Evolutionary conservation across 177 flowering plant genomes (phyloP), one percentile per base, ranked within the genome.

Genomic region (Vitis hybrid): DNA sequence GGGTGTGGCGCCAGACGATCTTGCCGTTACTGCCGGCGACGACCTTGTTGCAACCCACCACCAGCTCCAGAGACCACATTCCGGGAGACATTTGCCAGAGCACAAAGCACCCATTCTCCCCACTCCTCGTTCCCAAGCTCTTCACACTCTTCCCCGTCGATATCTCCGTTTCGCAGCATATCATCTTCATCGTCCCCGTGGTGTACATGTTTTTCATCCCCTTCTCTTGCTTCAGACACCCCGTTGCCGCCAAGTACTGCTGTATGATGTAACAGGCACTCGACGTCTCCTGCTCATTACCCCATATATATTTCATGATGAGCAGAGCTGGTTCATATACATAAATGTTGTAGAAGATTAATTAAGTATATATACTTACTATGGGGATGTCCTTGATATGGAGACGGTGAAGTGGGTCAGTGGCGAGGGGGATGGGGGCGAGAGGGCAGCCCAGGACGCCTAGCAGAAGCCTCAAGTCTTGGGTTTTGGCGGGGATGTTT

Each of bases 11-110:
- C 98, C 98, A 93, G 17, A 89, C 97, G 8, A 80, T 87, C 77
- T 86, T 90, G 1, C 96, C 97, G 65, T 93, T 84, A 70, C 98
- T 89, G 18, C 98, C 98, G 61, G 98, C 97, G 15, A 87, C 73
- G 3, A 93, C 91, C 57, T 89, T 90, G 52, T 81, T 82, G 4
- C 87, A 90, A 17, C 85, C 85, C 12, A 91, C 87, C 0, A 79
- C 91, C 66, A 93, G 64, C 77, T 93, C 98, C 3, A 93, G 78
- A 0, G 97, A 92, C 98, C 98, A 93, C 92, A 86, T 90, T 0
- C 82, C 91, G 5, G 97, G 97, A 41, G 79, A 46, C 98, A 91
- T 93, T 79, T 90, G 95, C 98, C 98, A 93, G 3, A 93, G 65
- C 2, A 91, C 91, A 56, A 93, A 93, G 79, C 98, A 90, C 4